Evolutionary conservation across 805 yeast species (phyloP), one percentile per base, ranked within the genome.

Genomic region (Isabelozyma heimii): DNA sequence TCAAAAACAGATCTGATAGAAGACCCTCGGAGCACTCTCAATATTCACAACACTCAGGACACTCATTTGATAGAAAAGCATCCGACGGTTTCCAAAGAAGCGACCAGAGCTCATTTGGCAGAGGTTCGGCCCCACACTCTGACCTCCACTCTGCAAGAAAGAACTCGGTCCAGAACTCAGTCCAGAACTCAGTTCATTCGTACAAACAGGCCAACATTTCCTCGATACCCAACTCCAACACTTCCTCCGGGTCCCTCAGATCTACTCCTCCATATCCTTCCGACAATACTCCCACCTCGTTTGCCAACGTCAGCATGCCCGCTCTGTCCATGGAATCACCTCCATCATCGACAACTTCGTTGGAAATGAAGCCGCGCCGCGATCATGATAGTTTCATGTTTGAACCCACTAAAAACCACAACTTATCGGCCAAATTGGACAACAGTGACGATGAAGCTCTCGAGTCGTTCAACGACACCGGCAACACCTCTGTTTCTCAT

Each of bases 351-450:
- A 13, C 44, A 3, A 28, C 14, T 15, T 42, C 44, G 20, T 8
- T 37, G 9, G 37, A 8, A 10, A 42, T 27, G 20, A 30, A 27
- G 9, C n/a, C 35, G 15, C 5, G 37, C 12, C 45, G 16, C 15
- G 37, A 28, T 27, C 46, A 46, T 14, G 51, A 50, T 14, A 38
- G 35, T 8, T 61, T 59, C 40, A 43, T 54, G 44, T 57, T 55
- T 50, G 53, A 52, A 10, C 61, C 63, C 9, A 46, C 28, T 47
- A 1, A 43, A 28, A 56, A 58, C 15, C 54, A 63, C 33, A 51
- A 58, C 37, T 50, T 58, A 33, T 26, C 35, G 9, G 44, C 17
- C 28, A 54, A 47, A 15, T 42, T 35, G 12, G 40, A 49, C 16
- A 33, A 40, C 15, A 46, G 48, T 9, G 37, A 44, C 20, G 42